Evolutionary conservation across 495 filamentous ascomycete genomes (phyloP).

Genomic region (Hypoxylon perforatum): DNA sequence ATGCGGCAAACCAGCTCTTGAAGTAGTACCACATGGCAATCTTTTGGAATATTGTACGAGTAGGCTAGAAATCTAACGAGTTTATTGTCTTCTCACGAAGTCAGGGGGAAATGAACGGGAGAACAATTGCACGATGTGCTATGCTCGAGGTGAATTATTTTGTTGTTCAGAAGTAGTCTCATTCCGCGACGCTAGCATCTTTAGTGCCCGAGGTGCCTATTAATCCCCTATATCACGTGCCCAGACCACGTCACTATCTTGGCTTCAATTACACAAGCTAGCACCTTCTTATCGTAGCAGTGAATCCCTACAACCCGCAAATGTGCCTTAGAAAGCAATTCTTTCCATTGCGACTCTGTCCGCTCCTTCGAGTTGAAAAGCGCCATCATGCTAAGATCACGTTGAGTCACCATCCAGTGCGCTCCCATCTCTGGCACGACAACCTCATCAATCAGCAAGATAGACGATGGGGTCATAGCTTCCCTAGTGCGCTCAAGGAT

Average conservation of each 20-base stretch:
- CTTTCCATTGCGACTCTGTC: not conserved
- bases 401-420: not conserved
- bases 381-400: not conserved
- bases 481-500: slow-evolving; percentile 39
- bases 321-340: not conserved
- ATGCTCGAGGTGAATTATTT: too few species aligned
- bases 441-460: not conserved
- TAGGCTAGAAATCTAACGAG: too few species aligned
- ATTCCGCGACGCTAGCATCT: too few species aligned
- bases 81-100: too few species aligned
- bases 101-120: too few species aligned
- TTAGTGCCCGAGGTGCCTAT: too few species aligned
- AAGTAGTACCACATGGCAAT: too few species aligned
- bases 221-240: too few species aligned
- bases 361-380: not conserved
- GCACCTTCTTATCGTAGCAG: not conserved
- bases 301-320: not conserved
- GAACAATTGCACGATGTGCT: too few species aligned
- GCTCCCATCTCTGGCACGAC: not conserved
- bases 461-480: slow-evolving; percentile 48
- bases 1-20: too few species aligned
- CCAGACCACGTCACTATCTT: not conserved
- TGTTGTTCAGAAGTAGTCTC: too few species aligned
- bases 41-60: too few species aligned
- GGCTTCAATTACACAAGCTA: not conserved